Evolutionary conservation across 208 protist genomes (phyloP), one percentile per base, ranked within the genome.

Genomic region (Trypanosoma scelopori): DNA sequence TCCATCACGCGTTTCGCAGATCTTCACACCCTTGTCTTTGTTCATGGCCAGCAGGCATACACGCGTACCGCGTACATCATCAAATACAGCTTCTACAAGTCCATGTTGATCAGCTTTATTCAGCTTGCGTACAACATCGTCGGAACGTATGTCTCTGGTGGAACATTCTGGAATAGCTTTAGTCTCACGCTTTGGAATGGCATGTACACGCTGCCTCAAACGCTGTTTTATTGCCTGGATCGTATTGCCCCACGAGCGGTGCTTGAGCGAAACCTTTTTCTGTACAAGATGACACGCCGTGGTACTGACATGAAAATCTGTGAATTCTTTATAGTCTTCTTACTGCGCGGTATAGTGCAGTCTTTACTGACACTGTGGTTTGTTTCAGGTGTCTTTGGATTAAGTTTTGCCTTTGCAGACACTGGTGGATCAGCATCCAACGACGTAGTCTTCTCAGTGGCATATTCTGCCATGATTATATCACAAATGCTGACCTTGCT

Each of bases 61-160:
- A 66, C 69, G 0, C 82, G 97, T 43, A 97, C 89, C 0, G 88
- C 91, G 0, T 97, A 93, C 66, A 78, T 98, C 1, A 97, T 98
- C 51, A 95, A 97, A 69, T 99, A 99, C 79, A 98, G 92, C 53
- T 99, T 99, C 65, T 99, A 99, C 69, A 99, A 99, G 73, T 98
- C 94, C 42, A 94, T 98, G 81, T 81, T 98, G 28, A 85, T 98
- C 37, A 79, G 83, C 43, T 97, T 98, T 39, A 87, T 97, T 41
- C 96, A 98, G 70, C 65, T 98, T 20, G 78, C 82, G 15, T 98
- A 86, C 74, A 97, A 93, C 66, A 60, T 84, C 2, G 71, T 76
- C 25, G 73, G 70, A 39, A 85, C 84, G 11, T 75, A 86, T 55
- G 74, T 82, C 50, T 95, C 87, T 0, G 94, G 93, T 20, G 77